Evolutionary conservation across 2,329 filamentous ascomycete genomes (phyloP).

Genomic region (Alternaria dauci): DNA sequence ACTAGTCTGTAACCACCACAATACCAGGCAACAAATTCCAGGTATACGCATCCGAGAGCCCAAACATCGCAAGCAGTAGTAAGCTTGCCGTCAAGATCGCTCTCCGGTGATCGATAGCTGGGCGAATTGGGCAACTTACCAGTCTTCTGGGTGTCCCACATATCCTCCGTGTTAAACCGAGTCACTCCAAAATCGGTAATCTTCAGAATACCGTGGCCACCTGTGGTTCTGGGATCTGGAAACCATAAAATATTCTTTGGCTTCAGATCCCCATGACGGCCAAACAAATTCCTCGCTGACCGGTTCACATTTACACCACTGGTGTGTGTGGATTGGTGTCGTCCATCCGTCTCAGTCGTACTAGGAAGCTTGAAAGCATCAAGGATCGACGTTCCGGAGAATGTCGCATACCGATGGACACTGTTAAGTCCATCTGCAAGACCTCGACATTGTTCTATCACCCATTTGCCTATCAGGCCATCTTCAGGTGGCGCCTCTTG

Average conservation of each 20-base stretch:
- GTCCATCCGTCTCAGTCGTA: not conserved
- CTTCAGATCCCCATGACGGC: conserved; percentile 48
- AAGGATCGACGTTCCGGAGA: not conserved
- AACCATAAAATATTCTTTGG: conserved; percentile 51
- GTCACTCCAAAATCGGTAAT: conserved; percentile 47
- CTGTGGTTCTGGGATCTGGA: not conserved
- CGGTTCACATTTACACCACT: not conserved
- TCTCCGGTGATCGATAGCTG: conserved; percentile 54
- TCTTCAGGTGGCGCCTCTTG: not conserved
- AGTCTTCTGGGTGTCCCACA: not conserved
- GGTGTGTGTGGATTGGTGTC: not conserved
- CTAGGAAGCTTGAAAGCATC: not conserved
- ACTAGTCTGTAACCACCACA: conserved; percentile 10
- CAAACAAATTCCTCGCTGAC: conserved; percentile 26
- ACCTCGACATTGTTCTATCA: not conserved
- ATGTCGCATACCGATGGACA: conserved; percentile 9
- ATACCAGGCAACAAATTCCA: conserved; percentile 42
- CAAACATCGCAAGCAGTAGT: conserved; percentile 49
- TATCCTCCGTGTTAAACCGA: conserved; percentile 9
- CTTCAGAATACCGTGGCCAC: conserved; percentile 27
- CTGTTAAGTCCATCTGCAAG: not conserved
- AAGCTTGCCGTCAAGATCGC: conserved; percentile 23
- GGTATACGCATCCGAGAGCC: conserved; percentile 43
- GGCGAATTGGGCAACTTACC: conserved; percentile 9
- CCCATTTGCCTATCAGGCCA: not conserved